Conservation (phyloP, 805 yeast genomes). For the Soucietia sequanensis region DNA sequence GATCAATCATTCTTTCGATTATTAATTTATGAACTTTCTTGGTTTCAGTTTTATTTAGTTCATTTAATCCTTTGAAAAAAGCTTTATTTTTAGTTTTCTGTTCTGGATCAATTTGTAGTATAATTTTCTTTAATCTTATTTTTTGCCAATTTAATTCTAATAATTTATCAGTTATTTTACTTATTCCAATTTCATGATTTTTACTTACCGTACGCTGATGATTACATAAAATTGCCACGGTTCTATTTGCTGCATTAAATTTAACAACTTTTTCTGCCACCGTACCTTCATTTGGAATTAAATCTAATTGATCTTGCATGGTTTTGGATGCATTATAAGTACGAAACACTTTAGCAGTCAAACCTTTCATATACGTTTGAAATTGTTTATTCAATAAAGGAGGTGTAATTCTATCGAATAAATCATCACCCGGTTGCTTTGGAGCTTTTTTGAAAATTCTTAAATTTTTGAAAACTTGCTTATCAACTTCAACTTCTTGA, state of each 20-base stretch:
- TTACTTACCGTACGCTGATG: slow-evolving; percentile 93
- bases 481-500: slow-evolving; percentile 89
- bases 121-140: slow-evolving; percentile 68
- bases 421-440: slow-evolving; percentile 86
- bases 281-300: slow-evolving; percentile 82
- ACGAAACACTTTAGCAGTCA: slow-evolving; percentile 96
- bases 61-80: slow-evolving; percentile 68
- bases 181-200: slow-evolving; percentile 77
- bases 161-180: slow-evolving; percentile 72
- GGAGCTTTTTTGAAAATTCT: slow-evolving; percentile 86
- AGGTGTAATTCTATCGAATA: slow-evolving; percentile 89
- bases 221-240: slow-evolving; percentile 94
- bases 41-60: slow-evolving; percentile 64
- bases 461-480: slow-evolving; percentile 88
- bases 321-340: slow-evolving; percentile 95
- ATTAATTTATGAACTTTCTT: slow-evolving; percentile 55
- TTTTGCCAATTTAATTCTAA: slow-evolving; percentile 85
- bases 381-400: slow-evolving; percentile 77
- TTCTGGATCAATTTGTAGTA: slow-evolving; percentile 60
- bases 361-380: slow-evolving; percentile 87
- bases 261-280: slow-evolving; percentile 83
- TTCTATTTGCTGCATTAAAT: slow-evolving; percentile 92
- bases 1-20: slow-evolving; percentile 65
- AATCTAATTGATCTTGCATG: slow-evolving; percentile 91
- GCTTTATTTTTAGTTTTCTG: slow-evolving; percentile 50